Evolutionary conservation across 208 protist species (phyloP), one percentile per base, ranked within the genome.

Genomic region (Herpetomonas tarakana): DNA sequence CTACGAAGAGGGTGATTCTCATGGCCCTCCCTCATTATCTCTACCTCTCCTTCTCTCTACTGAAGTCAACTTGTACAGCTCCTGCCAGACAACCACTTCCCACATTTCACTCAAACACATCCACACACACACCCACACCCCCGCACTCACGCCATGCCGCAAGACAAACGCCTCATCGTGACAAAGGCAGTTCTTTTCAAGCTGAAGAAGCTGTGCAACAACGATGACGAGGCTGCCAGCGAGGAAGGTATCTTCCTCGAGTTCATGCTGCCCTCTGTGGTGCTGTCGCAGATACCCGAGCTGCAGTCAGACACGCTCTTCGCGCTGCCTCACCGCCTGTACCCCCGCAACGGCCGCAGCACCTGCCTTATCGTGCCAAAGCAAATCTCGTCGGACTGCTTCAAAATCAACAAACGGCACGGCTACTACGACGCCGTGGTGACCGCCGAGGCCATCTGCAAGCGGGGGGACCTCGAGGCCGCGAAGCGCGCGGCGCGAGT

Each of bases 111-210:
- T n/a, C n/a, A n/a, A n/a, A n/a, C n/a, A n/a, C n/a, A n/a, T n/a
- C n/a, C n/a, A n/a, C n/a, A n/a, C n/a, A n/a, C n/a, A n/a, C n/a
- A n/a, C n/a, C n/a, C n/a, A n/a, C n/a, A n/a, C n/a, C n/a, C n/a
- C n/a, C n/a, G n/a, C n/a, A n/a, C n/a, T n/a, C n/a, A n/a, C n/a
- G n/a, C n/a, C 14, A 94, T 94, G 88, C 88, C 88, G 22, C 84
- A 94, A 58, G 88, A 94, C 57, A 94, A 94, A 59, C 76, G 88
- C 3, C 71, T 94, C 4, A 88, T 94, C 73, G 65, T 94, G 24
- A 89, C 83, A 24, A 92, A 92, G 65, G 88, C 88, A 25, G 85
- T 92, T 44, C 58, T 94, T 0, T 77, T 86, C 70, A 92, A 92
- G 65, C 31, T 94, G 54, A 75, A 89, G 65, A 76, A 78, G 21